Evolutionary conservation across 202 grass and related monocot species (phyloP), one percentile per base, ranked within the genome.

Genomic region (Zizania palustris): DNA sequence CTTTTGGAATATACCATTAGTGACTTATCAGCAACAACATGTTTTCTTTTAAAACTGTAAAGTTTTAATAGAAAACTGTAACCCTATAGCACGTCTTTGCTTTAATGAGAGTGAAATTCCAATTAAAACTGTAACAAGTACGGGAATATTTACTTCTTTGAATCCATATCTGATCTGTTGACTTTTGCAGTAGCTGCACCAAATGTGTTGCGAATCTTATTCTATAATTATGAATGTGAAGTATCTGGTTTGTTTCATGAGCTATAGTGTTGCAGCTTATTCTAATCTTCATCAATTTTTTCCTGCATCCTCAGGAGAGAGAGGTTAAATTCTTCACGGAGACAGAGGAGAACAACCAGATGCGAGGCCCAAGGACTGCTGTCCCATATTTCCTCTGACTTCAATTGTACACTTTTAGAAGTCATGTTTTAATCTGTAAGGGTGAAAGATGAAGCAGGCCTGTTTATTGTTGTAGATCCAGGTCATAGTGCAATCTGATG

Each of bases 291-390:
- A 28, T 70, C 2, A 11, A 9, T 55, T 14, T 37, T 73, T 53
- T 14, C 18, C 11, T 60, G 6, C 34, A 19, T 73, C 79, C 14
- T 14, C 82, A 97, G 93, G 93, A 97, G 74, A 87, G 91, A 45
- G 93, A 97, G 19, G 93, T 97, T 49, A 97, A 97, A 79, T 93
- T 97, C 84, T 97, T 97, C 76, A 97, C 93, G 0, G 93, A 97
- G 88, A 97, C 93, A 14, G 93, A 97, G 80, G 93, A 97, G 84
- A 97, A 97, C 76, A 97, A 97, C 51, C 93, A 97, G 87, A 97
- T 97, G 93, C 85, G 90, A 61, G 90, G 93, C 15, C 93, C 93
- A 35, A 86, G 93, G 68, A 91, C 93, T 1, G 88, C 87, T 16
- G 93, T 97, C 68, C 93, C 93, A 21, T 97, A 97, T 90, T 97